Conservation (phyloP, 2,329 filamentous ascomycete species). For the Pseudocercospora fuligena region DNA sequence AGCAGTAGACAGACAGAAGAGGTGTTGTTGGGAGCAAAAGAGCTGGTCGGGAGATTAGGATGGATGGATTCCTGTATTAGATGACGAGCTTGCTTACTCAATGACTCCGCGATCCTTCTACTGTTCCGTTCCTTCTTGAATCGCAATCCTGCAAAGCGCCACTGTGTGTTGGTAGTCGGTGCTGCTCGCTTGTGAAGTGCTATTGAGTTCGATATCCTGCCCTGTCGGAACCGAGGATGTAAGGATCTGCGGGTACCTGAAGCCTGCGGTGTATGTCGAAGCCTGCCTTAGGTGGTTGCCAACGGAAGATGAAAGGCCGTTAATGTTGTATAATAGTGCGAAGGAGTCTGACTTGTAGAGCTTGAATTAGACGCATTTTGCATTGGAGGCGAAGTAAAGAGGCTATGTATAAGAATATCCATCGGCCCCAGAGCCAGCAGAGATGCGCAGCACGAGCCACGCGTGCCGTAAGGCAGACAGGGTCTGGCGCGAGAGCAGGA, state of each 20-base stretch:
- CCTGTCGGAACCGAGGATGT: conserved; percentile 14
- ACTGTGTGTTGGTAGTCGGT: conserved; percentile 12
- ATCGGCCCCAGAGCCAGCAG: conserved; percentile 30
- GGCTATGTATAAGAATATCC: conserved; percentile 39
- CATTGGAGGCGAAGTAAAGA: conserved; percentile 35
- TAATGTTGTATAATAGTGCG: conserved; percentile 9
- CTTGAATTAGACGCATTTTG: conserved; percentile 26
- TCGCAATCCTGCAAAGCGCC: neutral
- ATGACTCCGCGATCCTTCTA: neutral
- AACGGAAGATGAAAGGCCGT: conserved; percentile 14
- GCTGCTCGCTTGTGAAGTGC: conserved; percentile 10
- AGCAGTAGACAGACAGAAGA: conserved; percentile 8
- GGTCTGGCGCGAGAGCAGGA: conserved; percentile 24
- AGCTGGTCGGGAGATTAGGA: neutral
- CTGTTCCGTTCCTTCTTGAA: neutral
- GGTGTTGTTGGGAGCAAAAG: neutral
- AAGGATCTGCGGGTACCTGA: conserved; percentile 29
- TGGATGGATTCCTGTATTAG: neutral
- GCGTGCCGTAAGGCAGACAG: conserved; percentile 21
- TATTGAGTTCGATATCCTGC: conserved; percentile 11
- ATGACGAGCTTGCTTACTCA: conserved; percentile 1
- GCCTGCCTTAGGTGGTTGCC: conserved; percentile 23
- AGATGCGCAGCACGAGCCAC: conserved; percentile 36
- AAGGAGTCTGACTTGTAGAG: conserved; percentile 13
- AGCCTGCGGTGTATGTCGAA: conserved; percentile 8